These are phyloP conservation scores for Closterium sp. DNA, from an alignment of 139 green algal genomes.

Conservation along the genomic window DNA sequence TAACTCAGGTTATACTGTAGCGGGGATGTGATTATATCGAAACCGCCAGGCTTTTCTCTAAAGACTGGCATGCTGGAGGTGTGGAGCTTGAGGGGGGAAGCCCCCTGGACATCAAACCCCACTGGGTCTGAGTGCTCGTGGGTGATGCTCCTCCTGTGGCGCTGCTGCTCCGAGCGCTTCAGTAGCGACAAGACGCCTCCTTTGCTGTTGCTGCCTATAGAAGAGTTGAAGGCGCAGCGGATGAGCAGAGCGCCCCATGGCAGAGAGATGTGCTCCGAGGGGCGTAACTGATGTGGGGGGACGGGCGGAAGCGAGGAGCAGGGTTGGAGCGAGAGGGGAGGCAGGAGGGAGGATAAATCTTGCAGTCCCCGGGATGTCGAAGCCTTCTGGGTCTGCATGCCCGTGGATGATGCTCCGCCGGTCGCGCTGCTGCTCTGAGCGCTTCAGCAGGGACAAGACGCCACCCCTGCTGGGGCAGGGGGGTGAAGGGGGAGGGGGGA, in stretches of 20 bases:
- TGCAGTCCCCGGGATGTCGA: no score
- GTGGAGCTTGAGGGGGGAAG: neutral
- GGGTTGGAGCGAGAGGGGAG: no score
- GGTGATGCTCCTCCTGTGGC: neutral
- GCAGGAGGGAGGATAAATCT: neutral
- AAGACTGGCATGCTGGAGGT: neutral
- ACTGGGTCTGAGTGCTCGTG: neutral
- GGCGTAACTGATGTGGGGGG: neutral
- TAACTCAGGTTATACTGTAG: neutral
- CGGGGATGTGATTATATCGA: neutral
- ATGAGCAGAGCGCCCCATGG: neutral
- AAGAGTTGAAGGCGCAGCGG: neutral
- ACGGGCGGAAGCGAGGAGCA: no score
- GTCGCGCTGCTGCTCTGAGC: no score
- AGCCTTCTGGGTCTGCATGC: no score
- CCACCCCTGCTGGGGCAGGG: no score
- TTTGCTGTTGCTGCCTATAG: neutral
- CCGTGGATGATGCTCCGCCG: no score
- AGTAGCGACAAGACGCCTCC: neutral
- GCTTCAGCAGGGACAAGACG: no score
- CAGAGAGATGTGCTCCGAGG: neutral
- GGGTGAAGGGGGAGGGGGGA: no score
- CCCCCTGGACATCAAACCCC: neutral
- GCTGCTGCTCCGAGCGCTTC: neutral
- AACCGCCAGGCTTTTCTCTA: neutral